These are phyloP conservation scores for Styphnolobium japonicum DNA, from an alignment of 306 rosid genomes.

Conservation along the genomic window DNA sequence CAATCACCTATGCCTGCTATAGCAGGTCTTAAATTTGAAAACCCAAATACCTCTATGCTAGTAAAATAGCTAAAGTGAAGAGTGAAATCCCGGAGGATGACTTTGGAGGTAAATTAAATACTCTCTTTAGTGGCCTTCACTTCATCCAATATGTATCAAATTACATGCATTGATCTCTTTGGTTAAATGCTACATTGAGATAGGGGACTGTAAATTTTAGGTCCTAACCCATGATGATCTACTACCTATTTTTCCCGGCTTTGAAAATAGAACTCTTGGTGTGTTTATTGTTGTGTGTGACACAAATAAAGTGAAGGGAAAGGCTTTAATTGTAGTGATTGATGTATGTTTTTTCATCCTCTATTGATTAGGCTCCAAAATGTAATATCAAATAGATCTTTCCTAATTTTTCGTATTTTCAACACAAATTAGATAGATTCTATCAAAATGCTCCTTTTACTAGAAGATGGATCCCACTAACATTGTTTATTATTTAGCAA, in stretches of 20 bases:
- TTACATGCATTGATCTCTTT: constrained; percentile 6
- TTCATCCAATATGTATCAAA: background rate
- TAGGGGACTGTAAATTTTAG: background rate
- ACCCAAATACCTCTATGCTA: constrained; percentile 5
- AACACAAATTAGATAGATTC: background rate
- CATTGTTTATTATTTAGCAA: background rate
- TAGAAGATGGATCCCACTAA: background rate
- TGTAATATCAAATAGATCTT: background rate
- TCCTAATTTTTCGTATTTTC: background rate
- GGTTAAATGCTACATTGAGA: constrained; percentile 1
- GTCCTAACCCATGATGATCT: constrained; percentile 8
- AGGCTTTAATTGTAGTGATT: background rate
- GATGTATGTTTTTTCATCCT: background rate
- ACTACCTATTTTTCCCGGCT: constrained; percentile 37
- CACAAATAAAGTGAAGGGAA: constrained; percentile 37
- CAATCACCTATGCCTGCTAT: constrained; percentile 13
- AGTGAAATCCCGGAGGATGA: constrained; percentile 31
- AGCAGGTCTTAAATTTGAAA: constrained; percentile 23
- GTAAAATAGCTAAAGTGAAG: background rate
- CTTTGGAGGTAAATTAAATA: constrained; percentile 29
- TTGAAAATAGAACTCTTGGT: constrained; percentile 39
- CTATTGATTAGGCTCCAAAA: background rate
- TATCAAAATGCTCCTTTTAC: background rate
- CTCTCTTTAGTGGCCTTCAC: background rate
- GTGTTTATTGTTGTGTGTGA: constrained; percentile 32